These are phyloP conservation scores for Hysterium pulicare DNA, from an alignment of 2,329 filamentous ascomycete genomes.

Conservation along the genomic window DNA sequence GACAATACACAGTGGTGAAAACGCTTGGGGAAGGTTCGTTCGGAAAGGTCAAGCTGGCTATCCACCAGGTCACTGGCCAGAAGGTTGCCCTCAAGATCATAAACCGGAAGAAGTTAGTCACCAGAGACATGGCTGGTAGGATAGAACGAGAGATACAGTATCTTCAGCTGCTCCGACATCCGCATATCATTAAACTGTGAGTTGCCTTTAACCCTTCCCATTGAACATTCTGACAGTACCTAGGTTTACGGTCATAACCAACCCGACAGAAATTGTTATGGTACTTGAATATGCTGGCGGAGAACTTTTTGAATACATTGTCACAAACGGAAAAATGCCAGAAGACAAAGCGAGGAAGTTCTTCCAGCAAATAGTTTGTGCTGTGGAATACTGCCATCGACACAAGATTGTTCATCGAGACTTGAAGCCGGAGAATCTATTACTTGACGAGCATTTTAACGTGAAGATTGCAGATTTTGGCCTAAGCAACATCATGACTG, in stretches of 20 bases:
- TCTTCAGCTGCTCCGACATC: slow-evolving; percentile 88
- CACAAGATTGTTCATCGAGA: slow-evolving; percentile 99
- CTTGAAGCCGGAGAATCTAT: slow-evolving; percentile 92
- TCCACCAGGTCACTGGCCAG: slow-evolving; percentile 86
- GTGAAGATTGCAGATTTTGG: slow-evolving; percentile 99
- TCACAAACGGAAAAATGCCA: slow-evolving; percentile 85
- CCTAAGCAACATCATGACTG: slow-evolving; percentile 99
- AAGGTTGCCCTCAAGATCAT: slow-evolving; percentile 99
- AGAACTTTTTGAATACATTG: slow-evolving; percentile 97
- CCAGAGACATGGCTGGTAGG: slow-evolving; percentile 93
- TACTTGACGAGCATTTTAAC: slow-evolving; percentile 92
- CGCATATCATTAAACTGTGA: slow-evolving; percentile 98
- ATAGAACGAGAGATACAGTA: slow-evolving; percentile 99
- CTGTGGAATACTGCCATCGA: slow-evolving; percentile 96
- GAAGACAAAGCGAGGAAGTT: slow-evolving; percentile 93
- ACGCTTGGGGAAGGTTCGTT: slow-evolving; percentile 96
- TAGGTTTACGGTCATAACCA: slow-evolving; percentile 96
- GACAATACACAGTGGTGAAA: slow-evolving; percentile 84
- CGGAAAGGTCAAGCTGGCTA: slow-evolving; percentile 96
- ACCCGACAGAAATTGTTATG: slow-evolving; percentile 94
- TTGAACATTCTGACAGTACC: slow-evolving; percentile 17
- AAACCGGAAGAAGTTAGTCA: slow-evolving; percentile 90
- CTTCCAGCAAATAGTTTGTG: slow-evolving; percentile 98
- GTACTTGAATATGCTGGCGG: slow-evolving; percentile 96
- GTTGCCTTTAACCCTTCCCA: slow-evolving; percentile 25